Evolutionary conservation across 1,139 yeast genomes (phyloP).

Genomic region (Lodderomyces jiufengensis): DNA sequence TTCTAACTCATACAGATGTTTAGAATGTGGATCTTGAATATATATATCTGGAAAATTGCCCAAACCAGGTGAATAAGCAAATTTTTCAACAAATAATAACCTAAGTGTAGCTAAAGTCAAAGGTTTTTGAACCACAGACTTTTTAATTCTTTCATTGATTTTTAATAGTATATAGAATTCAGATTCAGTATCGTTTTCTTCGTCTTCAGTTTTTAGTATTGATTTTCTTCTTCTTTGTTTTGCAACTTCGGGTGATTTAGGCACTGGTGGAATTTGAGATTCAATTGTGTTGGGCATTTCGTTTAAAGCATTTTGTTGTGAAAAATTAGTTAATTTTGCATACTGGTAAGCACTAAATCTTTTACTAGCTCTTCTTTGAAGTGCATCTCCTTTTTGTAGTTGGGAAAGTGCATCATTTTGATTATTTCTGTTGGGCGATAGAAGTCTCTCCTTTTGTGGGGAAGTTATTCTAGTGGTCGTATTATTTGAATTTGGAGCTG

Average conservation of each 20-base stretch:
- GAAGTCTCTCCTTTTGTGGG: not conserved
- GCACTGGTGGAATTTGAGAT: not conserved
- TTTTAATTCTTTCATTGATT: slow-evolving; percentile 17
- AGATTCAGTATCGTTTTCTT: not conserved
- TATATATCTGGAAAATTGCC: slow-evolving; percentile 78
- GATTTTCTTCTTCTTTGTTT: not conserved
- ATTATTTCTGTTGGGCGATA: not conserved
- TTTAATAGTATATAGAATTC: slow-evolving; percentile 34
- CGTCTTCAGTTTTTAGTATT: not conserved
- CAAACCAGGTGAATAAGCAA: slow-evolving; percentile 76
- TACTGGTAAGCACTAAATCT: slow-evolving; percentile 92
- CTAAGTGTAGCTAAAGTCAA: slow-evolving; percentile 63
- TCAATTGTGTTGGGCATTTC: no score
- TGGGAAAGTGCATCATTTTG: slow-evolving; percentile 63
- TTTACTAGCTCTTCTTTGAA: slow-evolving; percentile 88
- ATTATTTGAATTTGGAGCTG: not conserved
- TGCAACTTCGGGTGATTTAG: no score
- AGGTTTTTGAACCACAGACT: slow-evolving; percentile 39
- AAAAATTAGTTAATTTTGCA: slow-evolving; percentile 62
- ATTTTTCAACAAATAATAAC: slow-evolving; percentile 77
- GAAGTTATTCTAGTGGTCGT: not conserved
- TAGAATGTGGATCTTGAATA: slow-evolving; percentile 57
- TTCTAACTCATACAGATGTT: slow-evolving; percentile 76
- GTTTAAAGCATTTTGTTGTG: slow-evolving; percentile 3
- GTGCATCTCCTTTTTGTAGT: slow-evolving; percentile 73